A percentile compares a stretch with the other conserved stretches of the same genome.
Conservation (phyloP, 768 basidiomycete genomes). For the Leccinum rimulosum region DNA sequence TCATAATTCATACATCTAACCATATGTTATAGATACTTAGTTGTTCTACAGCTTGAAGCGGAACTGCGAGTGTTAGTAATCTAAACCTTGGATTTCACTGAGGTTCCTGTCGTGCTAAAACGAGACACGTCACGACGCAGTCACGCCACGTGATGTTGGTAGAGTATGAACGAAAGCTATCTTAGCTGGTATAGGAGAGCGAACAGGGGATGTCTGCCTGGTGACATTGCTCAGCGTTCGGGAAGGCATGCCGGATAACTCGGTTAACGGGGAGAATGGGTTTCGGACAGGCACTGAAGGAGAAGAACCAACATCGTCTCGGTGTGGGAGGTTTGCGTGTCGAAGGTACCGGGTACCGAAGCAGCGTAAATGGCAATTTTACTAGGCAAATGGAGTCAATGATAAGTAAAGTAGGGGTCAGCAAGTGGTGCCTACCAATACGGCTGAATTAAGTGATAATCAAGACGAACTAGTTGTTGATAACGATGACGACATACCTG, state of each 20-base stretch:
- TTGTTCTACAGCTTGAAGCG: too few relatives aligned
- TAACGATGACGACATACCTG: slow-evolving; percentile 46
- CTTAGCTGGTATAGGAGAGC: slow-evolving; percentile 28
- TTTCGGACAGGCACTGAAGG: slow-evolving; percentile 30
- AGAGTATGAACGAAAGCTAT: too few relatives aligned
- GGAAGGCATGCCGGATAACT: slow-evolving; percentile 6
- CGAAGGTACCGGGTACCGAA: slow-evolving; percentile 78
- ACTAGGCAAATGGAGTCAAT: too few relatives aligned
- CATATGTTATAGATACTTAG: neutral
- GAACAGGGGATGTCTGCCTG: slow-evolving; percentile 27
- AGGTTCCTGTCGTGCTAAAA: neutral
- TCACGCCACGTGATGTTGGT: too few relatives aligned
- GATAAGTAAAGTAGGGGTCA: neutral
- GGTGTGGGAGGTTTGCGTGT: slow-evolving; percentile 63
- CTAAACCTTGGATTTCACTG: too few relatives aligned
- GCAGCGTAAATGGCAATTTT: slow-evolving; percentile 59
- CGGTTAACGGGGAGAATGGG: slow-evolving; percentile 20
- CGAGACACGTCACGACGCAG: neutral
- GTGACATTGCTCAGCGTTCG: slow-evolving; percentile 23
- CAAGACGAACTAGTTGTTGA: neutral
- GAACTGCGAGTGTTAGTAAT: neutral
- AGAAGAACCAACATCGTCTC: slow-evolving; percentile 36
- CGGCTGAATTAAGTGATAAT: slow-evolving; percentile 31
- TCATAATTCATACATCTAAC: neutral
- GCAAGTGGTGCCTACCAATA: slow-evolving; percentile 37